Conservation (phyloP, 352 stramenopile genomes). For the Pythium sukuiense region DNA sequence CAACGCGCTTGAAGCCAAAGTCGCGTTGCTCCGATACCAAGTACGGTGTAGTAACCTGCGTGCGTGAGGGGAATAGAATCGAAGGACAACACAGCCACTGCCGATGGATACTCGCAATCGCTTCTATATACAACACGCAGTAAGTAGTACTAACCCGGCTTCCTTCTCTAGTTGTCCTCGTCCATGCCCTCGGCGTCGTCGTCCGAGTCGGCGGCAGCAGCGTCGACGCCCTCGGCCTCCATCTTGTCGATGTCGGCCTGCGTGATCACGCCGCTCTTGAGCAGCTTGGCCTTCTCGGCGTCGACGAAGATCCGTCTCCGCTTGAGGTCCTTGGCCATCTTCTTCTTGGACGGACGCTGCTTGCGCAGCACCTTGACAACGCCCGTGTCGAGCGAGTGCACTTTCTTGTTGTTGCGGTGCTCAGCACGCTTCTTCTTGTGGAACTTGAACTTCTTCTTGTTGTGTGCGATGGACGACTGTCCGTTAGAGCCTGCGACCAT, state of each 20-base stretch:
- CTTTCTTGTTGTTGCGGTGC: slow-evolving; percentile 81
- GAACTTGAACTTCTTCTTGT: slow-evolving; percentile 89
- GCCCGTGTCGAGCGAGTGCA: slow-evolving; percentile 58
- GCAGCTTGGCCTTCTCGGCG: slow-evolving; percentile 71
- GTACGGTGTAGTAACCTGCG: not conserved
- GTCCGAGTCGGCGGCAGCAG: slow-evolving; percentile 39
- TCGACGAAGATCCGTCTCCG: slow-evolving; percentile 71
- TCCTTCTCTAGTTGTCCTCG: slow-evolving; percentile 45
- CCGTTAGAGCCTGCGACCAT: slow-evolving; percentile 50
- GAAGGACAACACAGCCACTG: not conserved
- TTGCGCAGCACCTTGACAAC: slow-evolving; percentile 60
- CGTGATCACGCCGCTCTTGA: slow-evolving; percentile 77
- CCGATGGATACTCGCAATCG: not conserved
- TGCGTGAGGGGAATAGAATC: not conserved
- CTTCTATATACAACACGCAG: slow-evolving; percentile 5
- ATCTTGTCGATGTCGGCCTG: slow-evolving; percentile 85
- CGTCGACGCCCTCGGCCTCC: slow-evolving; percentile 45
- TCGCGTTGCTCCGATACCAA: not conserved
- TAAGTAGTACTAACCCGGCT: slow-evolving; percentile 4
- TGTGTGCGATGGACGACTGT: slow-evolving; percentile 72
- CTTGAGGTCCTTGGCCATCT: slow-evolving; percentile 83
- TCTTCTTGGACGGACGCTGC: slow-evolving; percentile 80
- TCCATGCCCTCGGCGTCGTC: slow-evolving; percentile 52
- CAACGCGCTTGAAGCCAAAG: slow-evolving; percentile 18
- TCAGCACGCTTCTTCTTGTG: slow-evolving; percentile 82